These are phyloP conservation scores for Celoporthe dispersa DNA, from an alignment of 2,329 filamentous ascomycete species.

Conservation along the genomic window DNA sequence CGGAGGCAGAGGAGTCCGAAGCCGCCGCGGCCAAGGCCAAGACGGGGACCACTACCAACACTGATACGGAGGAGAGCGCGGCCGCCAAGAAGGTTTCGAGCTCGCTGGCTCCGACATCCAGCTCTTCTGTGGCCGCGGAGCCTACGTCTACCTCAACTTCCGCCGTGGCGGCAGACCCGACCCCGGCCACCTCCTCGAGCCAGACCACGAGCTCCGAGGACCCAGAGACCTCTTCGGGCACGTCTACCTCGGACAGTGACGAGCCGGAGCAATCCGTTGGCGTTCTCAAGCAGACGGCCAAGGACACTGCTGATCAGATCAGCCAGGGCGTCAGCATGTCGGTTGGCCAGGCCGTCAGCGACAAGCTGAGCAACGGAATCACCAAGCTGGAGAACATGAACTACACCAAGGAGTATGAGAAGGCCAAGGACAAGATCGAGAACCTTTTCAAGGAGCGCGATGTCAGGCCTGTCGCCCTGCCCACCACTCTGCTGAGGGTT, in stretches of 20 bases:
- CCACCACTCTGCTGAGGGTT: background rate
- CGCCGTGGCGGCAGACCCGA: too few species aligned
- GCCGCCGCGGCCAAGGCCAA: background rate
- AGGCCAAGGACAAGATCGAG: slow-evolving; percentile 9
- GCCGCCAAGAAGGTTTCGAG: background rate
- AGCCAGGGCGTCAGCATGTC: background rate
- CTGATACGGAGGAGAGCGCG: background rate
- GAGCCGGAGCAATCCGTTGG: background rate
- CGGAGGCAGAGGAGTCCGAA: background rate
- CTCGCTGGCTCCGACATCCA: background rate
- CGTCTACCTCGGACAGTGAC: background rate
- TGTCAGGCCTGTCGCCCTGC: background rate
- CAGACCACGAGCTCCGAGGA: too few species aligned
- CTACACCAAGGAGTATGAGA: background rate
- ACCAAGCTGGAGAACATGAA: slow-evolving; percentile 8
- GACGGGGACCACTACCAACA: background rate
- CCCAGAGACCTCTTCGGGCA: background rate
- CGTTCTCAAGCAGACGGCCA: background rate
- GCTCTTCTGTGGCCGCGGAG: background rate
- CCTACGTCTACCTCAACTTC: background rate
- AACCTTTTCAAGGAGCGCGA: background rate
- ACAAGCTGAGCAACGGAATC: background rate
- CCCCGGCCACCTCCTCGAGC: too few species aligned
- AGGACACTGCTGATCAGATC: background rate
- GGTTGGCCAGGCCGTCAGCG: background rate